A percentile compares a stretch with the other conserved stretches of the same genome.
Conservation (phyloP, 192 early-diverging fungal species). For the Entomortierella lignicola region DNA sequence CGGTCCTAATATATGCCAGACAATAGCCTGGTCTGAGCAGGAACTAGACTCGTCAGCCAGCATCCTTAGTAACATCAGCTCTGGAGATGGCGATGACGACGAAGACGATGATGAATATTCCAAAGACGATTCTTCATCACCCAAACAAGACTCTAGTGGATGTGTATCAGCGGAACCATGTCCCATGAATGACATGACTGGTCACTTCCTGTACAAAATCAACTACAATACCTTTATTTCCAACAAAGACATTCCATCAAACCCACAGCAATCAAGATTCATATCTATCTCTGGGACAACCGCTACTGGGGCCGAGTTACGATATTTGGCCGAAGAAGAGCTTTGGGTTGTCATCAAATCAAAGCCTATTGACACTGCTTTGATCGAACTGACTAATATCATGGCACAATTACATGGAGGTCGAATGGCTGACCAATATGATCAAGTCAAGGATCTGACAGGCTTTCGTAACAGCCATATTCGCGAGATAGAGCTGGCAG, state of each 20-base stretch:
- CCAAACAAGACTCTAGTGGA: not conserved
- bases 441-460: constrained; percentile 46
- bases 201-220: constrained; percentile 47
- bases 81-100: constrained; percentile 36
- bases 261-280: not conserved
- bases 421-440: constrained; percentile 42
- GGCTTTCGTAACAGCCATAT: constrained; percentile 52
- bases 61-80: constrained; percentile 51
- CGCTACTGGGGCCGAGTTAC: constrained; percentile 1
- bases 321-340: not conserved
- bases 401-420: constrained; percentile 53
- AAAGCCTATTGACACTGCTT: constrained; percentile 49
- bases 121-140: not conserved
- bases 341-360: constrained; percentile 50
- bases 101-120: constrained; percentile 5
- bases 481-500: constrained; percentile 45
- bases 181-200: constrained; percentile 47
- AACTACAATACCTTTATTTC: constrained; percentile 1
- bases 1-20: constrained; percentile 22
- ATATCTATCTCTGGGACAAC: constrained; percentile 6
- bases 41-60: constrained; percentile 47
- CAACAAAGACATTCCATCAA: not conserved
- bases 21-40: constrained; percentile 28
- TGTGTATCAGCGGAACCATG: constrained; percentile 12
- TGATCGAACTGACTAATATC: constrained; percentile 54